Conservation (phyloP, 192 early-diverging fungal genomes). For the Gigaspora rosea region DNA sequence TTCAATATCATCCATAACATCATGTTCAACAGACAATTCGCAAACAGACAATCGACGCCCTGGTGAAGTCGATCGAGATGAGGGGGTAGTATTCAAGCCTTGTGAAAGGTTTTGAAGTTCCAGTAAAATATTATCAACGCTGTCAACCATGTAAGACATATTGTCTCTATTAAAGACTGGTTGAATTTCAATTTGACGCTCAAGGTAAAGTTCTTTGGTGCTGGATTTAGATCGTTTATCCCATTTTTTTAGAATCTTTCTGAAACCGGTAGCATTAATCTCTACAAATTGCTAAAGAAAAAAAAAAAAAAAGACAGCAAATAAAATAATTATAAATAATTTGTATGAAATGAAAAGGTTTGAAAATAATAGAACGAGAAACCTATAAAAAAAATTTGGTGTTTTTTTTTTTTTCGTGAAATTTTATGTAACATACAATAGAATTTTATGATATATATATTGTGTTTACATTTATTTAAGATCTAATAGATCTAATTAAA, state of each 20-base stretch:
- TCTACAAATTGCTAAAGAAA: conserved; percentile 87
- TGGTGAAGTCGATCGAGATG: conserved; percentile 37
- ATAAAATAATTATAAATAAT: neutral
- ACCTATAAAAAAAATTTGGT: neutral
- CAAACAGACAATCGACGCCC: conserved; percentile 37
- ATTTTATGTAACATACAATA: no score
- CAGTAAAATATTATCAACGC: conserved; percentile 70
- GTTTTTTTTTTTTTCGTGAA: no score
- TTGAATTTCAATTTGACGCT: conserved; percentile 96
- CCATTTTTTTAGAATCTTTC: conserved; percentile 99
- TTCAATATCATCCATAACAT: conserved; percentile 61
- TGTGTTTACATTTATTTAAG: no score
- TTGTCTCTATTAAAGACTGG: conserved; percentile 96
- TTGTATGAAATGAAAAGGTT: neutral
- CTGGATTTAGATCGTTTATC: conserved; percentile 97
- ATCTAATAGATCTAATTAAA: no score
- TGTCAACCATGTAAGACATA: conserved; percentile 87
- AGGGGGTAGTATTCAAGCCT: conserved; percentile 34
- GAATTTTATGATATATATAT: no score
- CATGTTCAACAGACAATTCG: conserved; percentile 35
- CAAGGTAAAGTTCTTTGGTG: conserved; percentile 97
- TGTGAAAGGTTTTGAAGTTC: conserved; percentile 72
- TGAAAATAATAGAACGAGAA: neutral
- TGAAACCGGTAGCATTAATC: conserved; percentile 93
- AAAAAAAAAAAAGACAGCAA: neutral